phyloP scores from a whole-genome alignment of 306 rosid genomes.

The Lathyrus aphaca region DNA sequence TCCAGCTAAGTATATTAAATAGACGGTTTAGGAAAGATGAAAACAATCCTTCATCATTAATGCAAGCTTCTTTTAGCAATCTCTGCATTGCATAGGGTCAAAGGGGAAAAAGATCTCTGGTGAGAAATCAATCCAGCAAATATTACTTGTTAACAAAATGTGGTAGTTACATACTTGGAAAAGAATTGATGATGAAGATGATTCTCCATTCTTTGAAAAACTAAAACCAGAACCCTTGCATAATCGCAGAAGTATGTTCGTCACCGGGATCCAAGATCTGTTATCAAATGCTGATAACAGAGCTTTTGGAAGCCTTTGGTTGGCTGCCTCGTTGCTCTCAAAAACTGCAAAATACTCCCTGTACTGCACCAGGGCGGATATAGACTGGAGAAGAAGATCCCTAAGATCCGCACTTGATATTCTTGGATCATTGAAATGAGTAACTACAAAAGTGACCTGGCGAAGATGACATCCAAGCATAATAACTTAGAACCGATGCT shows the following conservation, averaged over 20 bases:
- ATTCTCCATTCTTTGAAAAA: conserved; percentile 88
- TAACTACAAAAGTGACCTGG: conserved; percentile 89
- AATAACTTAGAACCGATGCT: conserved; percentile 29
- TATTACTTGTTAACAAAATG: conserved; percentile 4
- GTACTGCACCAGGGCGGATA: conserved; percentile 92
- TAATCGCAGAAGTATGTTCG: conserved; percentile 81
- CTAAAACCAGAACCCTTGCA: conserved; percentile 96
- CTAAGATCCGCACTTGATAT: conserved; percentile 92
- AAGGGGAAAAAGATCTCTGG: conserved; percentile 4
- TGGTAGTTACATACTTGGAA: conserved; percentile 66
- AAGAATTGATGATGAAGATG: conserved; percentile 75
- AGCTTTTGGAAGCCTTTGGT: conserved; percentile 81
- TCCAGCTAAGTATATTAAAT: conserved; percentile 95
- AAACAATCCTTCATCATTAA: conserved; percentile 72
- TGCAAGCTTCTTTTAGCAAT: conserved; percentile 82
- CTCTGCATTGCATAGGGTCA: conserved; percentile 56
- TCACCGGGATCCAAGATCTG: conserved; percentile 95
- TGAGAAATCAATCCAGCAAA: conserved; percentile 42
- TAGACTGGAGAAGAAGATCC: conserved; percentile 97
- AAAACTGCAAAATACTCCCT: conserved; percentile 80
- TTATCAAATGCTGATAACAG: conserved; percentile 87
- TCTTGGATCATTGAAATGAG: conserved; percentile 94
- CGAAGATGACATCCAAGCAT: conserved; percentile 35
- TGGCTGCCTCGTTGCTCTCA: conserved; percentile 88
- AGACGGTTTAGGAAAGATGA: conserved; percentile 94